These are phyloP conservation scores for Cutaneotrichosporon cyanovorans DNA, from an alignment of 1,284 basidiomycete species.

Conservation along the genomic window DNA sequence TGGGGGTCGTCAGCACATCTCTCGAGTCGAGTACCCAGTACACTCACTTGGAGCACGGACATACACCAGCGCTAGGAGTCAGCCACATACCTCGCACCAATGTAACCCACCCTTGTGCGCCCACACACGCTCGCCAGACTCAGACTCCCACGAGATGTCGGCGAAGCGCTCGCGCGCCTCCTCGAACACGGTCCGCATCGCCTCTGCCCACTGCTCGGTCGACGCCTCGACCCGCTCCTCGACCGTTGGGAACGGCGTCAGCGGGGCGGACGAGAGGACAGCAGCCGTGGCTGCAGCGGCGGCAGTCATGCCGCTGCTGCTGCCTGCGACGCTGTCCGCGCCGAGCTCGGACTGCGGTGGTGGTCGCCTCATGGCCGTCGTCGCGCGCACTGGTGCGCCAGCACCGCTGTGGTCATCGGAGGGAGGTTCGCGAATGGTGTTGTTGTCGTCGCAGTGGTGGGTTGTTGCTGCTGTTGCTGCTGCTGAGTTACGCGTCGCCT, in stretches of 20 bases:
- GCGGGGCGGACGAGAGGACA: background rate
- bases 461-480: no score
- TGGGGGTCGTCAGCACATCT: constrained; percentile 6
- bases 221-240: constrained; percentile 31
- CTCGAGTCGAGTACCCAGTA: background rate
- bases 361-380: constrained; percentile 5
- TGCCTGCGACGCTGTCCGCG: background rate
- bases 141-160: constrained; percentile 84
- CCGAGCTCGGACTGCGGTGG: no score
- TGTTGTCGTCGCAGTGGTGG: no score
- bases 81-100: background rate
- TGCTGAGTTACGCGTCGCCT: no score
- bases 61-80: constrained; percentile 71
- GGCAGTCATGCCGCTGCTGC: background rate
- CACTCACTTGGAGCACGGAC: constrained; percentile 68
- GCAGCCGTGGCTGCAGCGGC: background rate
- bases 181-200: constrained; percentile 66
- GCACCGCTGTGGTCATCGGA: constrained; percentile 1
- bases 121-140: constrained; percentile 48
- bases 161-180: constrained; percentile 76
- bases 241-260: constrained; percentile 18
- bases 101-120: constrained; percentile 38
- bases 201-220: constrained; percentile 59
- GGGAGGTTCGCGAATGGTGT: background rate
- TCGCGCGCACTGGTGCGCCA: constrained; percentile 2